These are phyloP conservation scores for Stentor roeselii DNA, from an alignment of 73 alveolate species.

Conservation along the genomic window DNA sequence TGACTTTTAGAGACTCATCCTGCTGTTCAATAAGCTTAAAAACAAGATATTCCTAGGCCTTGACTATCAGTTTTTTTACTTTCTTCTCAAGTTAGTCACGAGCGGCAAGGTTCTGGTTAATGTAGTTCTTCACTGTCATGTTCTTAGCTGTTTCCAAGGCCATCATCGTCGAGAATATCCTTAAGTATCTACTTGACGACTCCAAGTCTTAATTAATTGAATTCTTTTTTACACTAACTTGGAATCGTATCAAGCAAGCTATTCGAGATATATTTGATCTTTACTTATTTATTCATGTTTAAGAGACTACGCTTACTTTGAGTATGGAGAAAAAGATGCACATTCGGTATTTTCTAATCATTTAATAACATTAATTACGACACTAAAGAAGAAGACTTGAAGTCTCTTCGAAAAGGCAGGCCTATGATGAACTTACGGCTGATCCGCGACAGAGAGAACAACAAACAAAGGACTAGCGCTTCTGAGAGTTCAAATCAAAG, in stretches of 20 bases:
- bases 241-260: no score
- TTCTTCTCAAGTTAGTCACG: background rate
- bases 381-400: slow-evolving; percentile 64
- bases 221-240: no score
- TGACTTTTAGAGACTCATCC: no score
- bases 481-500: slow-evolving; percentile 76
- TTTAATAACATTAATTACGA: slow-evolving; percentile 84
- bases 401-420: slow-evolving; percentile 64
- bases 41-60: background rate
- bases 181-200: background rate
- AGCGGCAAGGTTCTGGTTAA: background rate
- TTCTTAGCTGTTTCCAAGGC: background rate
- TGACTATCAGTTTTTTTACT: background rate
- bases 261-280: background rate
- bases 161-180: background rate
- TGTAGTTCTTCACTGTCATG: slow-evolving; percentile 14
- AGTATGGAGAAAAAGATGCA: slow-evolving; percentile 13
- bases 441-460: slow-evolving; percentile 62
- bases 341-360: slow-evolving; percentile 39
- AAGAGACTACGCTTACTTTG: background rate
- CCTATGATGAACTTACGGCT: slow-evolving; percentile 68
- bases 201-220: background rate
- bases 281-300: background rate
- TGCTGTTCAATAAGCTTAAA: no score
- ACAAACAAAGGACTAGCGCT: slow-evolving; percentile 86